Percentiles rank a stretch among this genome's conserved stretches.
Conservation (phyloP, 176 grass and related monocot genomes). For the Bonia amplexicaulis region DNA sequence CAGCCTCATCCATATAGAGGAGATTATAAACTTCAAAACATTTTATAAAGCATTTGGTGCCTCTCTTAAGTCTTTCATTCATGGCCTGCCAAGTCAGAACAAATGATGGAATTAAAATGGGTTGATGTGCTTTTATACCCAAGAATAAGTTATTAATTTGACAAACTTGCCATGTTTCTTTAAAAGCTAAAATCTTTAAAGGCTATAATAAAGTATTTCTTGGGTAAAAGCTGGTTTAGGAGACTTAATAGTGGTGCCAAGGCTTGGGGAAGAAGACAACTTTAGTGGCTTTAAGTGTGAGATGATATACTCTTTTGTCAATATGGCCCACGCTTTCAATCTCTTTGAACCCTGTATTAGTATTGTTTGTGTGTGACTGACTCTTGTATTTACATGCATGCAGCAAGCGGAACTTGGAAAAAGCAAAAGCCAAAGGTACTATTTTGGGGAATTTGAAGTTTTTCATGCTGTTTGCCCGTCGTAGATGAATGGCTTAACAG, state of each 20-base stretch:
- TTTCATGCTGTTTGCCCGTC: background rate
- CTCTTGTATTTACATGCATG: constrained; percentile 28
- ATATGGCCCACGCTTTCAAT: background rate
- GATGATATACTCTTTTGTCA: background rate
- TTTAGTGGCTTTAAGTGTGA: background rate
- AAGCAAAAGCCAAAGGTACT: constrained; percentile 48
- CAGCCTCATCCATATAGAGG: background rate
- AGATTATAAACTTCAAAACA: background rate
- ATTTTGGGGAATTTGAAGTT: constrained; percentile 5
- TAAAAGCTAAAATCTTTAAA: background rate
- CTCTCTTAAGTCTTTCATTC: background rate
- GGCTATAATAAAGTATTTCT: too few relatives aligned
- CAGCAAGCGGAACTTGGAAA: constrained; percentile 35
- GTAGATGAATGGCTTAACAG: background rate
- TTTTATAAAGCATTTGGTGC: background rate
- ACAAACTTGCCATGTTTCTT: background rate
- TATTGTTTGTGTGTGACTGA: constrained; percentile 15
- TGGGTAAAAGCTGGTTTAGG: background rate
- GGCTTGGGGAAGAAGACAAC: background rate
- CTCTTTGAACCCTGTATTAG: background rate
- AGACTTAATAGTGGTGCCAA: background rate
- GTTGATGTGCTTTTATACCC: background rate
- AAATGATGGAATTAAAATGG: background rate
- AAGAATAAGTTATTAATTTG: background rate
- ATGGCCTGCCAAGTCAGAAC: background rate